Evolutionary conservation across 495 filamentous ascomycete species (phyloP), one percentile per base, ranked within the genome.

Genomic region (Glonium stellatum): DNA sequence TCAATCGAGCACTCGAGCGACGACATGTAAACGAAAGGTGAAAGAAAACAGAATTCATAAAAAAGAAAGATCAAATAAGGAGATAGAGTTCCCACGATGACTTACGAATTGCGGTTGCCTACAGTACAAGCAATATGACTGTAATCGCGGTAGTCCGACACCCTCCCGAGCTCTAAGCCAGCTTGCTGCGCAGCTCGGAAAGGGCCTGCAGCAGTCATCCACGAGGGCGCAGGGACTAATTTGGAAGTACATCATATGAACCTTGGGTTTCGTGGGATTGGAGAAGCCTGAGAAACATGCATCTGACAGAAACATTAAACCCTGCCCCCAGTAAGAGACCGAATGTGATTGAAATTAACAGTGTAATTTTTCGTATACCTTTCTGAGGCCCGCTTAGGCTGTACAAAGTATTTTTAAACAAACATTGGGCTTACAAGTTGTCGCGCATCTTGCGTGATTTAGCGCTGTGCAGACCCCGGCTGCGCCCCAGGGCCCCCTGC

Each of bases 1-100:
- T 54, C 39, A 37, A 60, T 60, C n/a, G 58, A 54, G 21, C 58
- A 60, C 25, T 54, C 42, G 36, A 53, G 44, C 34, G 36, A 35
- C 34, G 36, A n/a, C 48, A 60, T 54, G 48, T 54, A 44, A 37
- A 54, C 50, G n/a, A n/a, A 54, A 31, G 31, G 12, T 34, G 19
- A 59, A 60, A 15, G 21, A 53, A 21, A 25, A 49, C 0, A 13
- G 25, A 35, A 51, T 31, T 50, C 44, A 12, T 35, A 41, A 46
- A 36, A 27, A 23, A 22, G 52, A 41, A 48, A 15, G 13, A 8
- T 48, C 9, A 15, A 48, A n/a, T n/a, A 48, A 48, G 44, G 44
- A 48, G 44, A 48, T 48, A 9, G 6, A 48, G 22, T 18, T 8
- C 5, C 5, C 44, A 48, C 22, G 44, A 48, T 18, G 6, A 15